Conservation (phyloP, 495 filamentous ascomycete genomes). For the Tuber brumale region DNA sequence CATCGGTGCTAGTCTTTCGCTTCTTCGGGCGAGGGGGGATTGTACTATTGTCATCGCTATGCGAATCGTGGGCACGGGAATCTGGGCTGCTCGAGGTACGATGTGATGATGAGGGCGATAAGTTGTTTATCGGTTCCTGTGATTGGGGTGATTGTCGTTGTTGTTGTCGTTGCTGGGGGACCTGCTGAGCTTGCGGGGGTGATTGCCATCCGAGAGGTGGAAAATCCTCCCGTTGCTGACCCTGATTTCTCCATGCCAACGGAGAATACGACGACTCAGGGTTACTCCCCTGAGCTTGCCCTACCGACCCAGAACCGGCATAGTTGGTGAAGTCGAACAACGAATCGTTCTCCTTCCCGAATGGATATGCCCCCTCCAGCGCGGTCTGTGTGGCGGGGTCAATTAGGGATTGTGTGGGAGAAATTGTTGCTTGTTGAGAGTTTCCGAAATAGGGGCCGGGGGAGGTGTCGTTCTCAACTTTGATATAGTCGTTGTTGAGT, state of each 20-base stretch:
- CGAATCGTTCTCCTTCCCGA: constrained; percentile 35
- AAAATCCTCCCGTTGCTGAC: constrained; percentile 34
- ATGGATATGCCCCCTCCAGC: constrained; percentile 36
- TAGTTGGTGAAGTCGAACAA: constrained; percentile 39
- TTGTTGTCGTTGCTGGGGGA: constrained; percentile 27
- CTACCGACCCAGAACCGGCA: constrained; percentile 8
- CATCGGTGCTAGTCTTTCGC: constrained; percentile 57
- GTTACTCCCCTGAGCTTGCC: constrained; percentile 29
- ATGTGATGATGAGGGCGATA: constrained; percentile 47
- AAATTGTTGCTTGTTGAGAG: constrained; percentile 37
- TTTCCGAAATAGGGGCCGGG: constrained; percentile 32
- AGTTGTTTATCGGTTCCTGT: constrained; percentile 41
- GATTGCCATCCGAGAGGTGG: constrained; percentile 39
- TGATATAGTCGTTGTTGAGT: constrained; percentile 42
- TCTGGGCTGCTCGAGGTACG: constrained; percentile 46
- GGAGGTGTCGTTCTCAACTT: constrained; percentile 37
- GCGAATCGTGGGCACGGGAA: constrained; percentile 44
- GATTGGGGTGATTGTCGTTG: constrained; percentile 25
- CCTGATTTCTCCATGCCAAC: constrained; percentile 30
- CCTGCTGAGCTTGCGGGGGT: constrained; percentile 35
- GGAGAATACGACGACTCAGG: constrained; percentile 28
- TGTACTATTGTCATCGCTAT: constrained; percentile 34
- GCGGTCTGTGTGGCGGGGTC: constrained; percentile 40
- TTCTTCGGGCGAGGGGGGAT: constrained; percentile 46
- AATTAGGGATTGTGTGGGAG: constrained; percentile 40